A percentile compares a stretch with the other conserved stretches of the same genome.
phyloP scores from a whole-genome alignment of 176 grass and related monocot species.

The Ensete ventricosum region DNA sequence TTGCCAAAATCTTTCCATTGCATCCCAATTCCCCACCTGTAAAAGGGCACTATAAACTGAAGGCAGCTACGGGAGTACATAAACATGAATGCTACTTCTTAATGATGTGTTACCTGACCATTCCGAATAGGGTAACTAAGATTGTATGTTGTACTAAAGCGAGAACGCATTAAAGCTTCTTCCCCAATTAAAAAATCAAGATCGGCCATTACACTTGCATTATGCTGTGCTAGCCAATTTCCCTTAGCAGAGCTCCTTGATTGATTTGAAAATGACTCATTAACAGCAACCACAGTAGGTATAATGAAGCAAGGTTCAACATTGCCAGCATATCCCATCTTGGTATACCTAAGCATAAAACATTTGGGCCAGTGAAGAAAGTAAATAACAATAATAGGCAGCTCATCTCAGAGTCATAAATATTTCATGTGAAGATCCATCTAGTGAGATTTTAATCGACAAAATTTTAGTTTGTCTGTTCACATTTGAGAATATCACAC shows the following conservation, averaged over 20 bases:
- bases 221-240: slow-evolving; percentile 92
- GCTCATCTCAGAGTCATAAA: not conserved
- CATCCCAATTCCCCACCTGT: slow-evolving; percentile 95
- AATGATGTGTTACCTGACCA: slow-evolving; percentile 50
- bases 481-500: too few relatives aligned
- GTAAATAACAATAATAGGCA: not conserved
- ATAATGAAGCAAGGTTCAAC: slow-evolving; percentile 98
- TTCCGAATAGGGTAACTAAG: slow-evolving; percentile 85
- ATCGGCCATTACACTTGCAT: slow-evolving; percentile 95
- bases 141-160: slow-evolving; percentile 62
- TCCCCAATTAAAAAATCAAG: slow-evolving; percentile 96
- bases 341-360: slow-evolving; percentile 63
- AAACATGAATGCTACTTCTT: slow-evolving; percentile 6
- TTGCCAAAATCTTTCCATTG: slow-evolving; percentile 99
- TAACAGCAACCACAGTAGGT: slow-evolving; percentile 86
- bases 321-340: slow-evolving; percentile 99
- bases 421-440: not conserved
- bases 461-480: not conserved
- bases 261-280: slow-evolving; percentile 60
- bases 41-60: not conserved
- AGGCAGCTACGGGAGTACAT: not conserved
- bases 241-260: slow-evolving; percentile 52
- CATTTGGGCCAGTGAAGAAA: not conserved
- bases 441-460: not conserved
- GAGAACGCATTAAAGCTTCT: slow-evolving; percentile 57